Evolutionary conservation across 371 early-diverging fungal species (phyloP).

Genomic region (Batkoa obscura): DNA sequence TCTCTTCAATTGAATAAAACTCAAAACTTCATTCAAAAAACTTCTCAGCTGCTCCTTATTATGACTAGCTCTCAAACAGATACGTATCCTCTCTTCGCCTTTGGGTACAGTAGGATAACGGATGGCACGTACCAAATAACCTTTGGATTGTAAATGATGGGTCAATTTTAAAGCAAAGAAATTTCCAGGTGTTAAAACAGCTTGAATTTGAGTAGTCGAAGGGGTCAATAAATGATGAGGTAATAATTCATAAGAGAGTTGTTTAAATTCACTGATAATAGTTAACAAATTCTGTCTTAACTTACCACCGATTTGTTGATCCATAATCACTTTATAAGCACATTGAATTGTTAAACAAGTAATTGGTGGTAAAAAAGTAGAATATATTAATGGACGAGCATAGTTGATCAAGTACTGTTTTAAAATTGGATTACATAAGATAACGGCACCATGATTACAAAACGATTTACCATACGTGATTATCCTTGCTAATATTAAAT

Average conservation of each 20-base stretch:
- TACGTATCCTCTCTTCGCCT: conserved; percentile 57
- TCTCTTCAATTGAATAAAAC: background rate
- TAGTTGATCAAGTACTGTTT: conserved; percentile 59
- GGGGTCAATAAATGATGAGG: background rate
- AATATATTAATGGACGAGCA: conserved; percentile 61
- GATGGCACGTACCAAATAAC: conserved; percentile 57
- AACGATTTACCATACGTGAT: conserved; percentile 74
- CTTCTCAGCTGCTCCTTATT: conserved; percentile 31
- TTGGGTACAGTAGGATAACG: conserved; percentile 61
- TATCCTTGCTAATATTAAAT: conserved; percentile 46
- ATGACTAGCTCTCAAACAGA: conserved; percentile 62
- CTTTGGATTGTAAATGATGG: conserved; percentile 25
- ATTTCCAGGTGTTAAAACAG: background rate
- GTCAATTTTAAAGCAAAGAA: conserved; percentile 18
- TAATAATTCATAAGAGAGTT: no score
- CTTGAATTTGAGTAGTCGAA: background rate
- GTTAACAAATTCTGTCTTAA: no score
- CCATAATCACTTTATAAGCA: conserved; percentile 15
- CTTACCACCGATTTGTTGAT: no score
- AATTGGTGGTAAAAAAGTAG: conserved; percentile 46
- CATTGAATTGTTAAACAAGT: conserved; percentile 31
- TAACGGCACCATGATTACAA: conserved; percentile 60
- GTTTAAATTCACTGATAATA: no score
- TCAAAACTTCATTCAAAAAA: conserved; percentile 12
- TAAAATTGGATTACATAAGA: conserved; percentile 35